Base-by-base conservation (phyloP, 768 basidiomycete genomes). In the Xanthoconium stramineum region DNA sequence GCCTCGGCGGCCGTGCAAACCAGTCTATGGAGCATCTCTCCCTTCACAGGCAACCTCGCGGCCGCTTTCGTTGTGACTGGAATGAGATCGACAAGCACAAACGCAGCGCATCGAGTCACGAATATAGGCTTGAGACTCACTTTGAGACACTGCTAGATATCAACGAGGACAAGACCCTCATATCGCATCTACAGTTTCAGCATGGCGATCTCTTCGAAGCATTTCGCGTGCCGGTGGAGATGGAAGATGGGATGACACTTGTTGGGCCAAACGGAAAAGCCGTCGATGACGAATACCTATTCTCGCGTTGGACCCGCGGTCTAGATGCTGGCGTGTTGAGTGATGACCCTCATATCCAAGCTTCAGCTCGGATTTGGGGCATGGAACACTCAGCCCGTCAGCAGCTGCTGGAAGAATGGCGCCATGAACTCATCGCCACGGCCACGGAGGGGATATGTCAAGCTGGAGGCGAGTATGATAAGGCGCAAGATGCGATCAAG, bases 1-100 rank as follows among this genome's bases (percentile, higher is more conserved):
- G 87, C 0, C 71, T 88, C 0, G 77, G 76, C 2, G 76, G 86
- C 4, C 86, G 86, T 60, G 72, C 79, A 3, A 82, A 79, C 5
- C 0, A 70, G 0, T 60, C 71, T 0, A 83, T 79, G 0, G 80
- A 77, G 24, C 66, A 69, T 3, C 67, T 88, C 15, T 58, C 73
- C 1, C 65, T 88, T 0, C 69, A 72, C 51, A 57, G 29, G 6
- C 60, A 32, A 56, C 57, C 42, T 3, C 54, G 55, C 8, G 19
- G 5, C 3, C n/a, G n/a, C 0, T 6, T 56, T 29, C 4, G 0
- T 8, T 43, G 48, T 13, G 12, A 51, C 43, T 60, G 58, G 52
- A 12, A 43, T 46, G 5, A 45, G 32, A 64, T 50, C 63, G 55
- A 37, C 55, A 66, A 15, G 55, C 60, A 6, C 61, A 68, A 15